A percentile compares a stretch with the other conserved stretches of the same genome.
Evolutionary conservation across 495 filamentous ascomycete genomes (phyloP).

Genomic region (Penicillium simplicissimum): DNA sequence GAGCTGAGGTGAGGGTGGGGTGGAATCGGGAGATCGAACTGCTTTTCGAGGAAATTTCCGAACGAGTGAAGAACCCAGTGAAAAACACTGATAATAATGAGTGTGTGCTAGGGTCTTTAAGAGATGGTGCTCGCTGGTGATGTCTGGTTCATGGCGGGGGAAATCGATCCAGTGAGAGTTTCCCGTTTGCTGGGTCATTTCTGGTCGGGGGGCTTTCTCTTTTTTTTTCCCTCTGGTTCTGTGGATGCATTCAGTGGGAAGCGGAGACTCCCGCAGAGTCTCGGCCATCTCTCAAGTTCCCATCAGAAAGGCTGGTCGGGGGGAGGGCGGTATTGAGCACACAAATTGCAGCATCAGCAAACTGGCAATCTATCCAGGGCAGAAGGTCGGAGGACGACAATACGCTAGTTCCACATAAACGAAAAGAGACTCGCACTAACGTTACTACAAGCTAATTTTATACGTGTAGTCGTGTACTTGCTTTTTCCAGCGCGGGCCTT

Average conservation of each 20-base stretch:
- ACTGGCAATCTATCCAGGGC: not conserved
- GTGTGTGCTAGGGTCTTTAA: not conserved
- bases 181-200: not conserved
- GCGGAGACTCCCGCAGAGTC: conserved; percentile 1
- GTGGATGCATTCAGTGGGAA: not conserved
- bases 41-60: not conserved
- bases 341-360: not conserved
- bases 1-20: not conserved
- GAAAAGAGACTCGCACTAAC: not conserved
- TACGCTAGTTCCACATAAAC: not conserved
- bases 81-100: not conserved
- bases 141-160: not conserved
- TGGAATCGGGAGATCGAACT: not conserved
- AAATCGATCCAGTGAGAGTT: not conserved
- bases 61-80: not conserved
- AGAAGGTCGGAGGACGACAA: not conserved
- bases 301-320: not conserved
- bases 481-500: not conserved
- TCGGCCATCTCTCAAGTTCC: not conserved
- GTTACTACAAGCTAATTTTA: not conserved
- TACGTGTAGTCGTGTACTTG: not conserved
- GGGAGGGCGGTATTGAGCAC: not conserved
- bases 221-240: not conserved
- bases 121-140: not conserved
- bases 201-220: not conserved